Evolutionary conservation across 306 rosid genomes (phyloP), one percentile per base, ranked within the genome.

Genomic region (Ormosia semicastrata): DNA sequence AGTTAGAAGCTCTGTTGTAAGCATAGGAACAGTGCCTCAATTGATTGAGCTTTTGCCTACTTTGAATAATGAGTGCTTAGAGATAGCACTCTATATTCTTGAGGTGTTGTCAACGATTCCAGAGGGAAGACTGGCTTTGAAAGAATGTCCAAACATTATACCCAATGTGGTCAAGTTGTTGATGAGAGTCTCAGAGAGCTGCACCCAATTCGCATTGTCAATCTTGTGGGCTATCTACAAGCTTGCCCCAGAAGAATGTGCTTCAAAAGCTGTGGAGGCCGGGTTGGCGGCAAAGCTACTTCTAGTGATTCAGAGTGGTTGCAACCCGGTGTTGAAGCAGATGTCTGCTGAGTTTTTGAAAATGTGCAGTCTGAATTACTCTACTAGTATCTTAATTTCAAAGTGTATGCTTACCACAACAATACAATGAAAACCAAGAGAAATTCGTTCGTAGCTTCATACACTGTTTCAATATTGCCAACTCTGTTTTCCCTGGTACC

Each of bases 331-430:
- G 18, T 56, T 92, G 83, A 92, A 92, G 89, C 97, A 86, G 70
- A 77, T 79, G 59, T 90, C 94, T 2, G 86, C 97, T 4, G 94
- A 90, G 90, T 91, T 92, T 17, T 84, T 92, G 44, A 92, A 92
- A 72, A 77, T 92, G 76, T 92, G 94, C 70, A 92, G 93, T 81
- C 73, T 90, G 49, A 92, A 92, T 87, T 92, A 90, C 85, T 84
- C 90, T 5, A 52, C 91, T 33, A 87, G 89, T 30, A 72, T 79
- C 78, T 92, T 92, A 85, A 90, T 90, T 81, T 92, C 97, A n/a
- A 92, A 92, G 76, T 92, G 94, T 79, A 92, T 89, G 92, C 97
- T 92, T 72, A 88, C 93, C 40, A 87, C 88, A 73, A 90, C 94
- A 50, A 89, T 92, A 83, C 97, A 86, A 81, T 92, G 90, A 46